phyloP scores from a whole-genome alignment of 345 rosid genomes.

The Triadica sebifera region DNA sequence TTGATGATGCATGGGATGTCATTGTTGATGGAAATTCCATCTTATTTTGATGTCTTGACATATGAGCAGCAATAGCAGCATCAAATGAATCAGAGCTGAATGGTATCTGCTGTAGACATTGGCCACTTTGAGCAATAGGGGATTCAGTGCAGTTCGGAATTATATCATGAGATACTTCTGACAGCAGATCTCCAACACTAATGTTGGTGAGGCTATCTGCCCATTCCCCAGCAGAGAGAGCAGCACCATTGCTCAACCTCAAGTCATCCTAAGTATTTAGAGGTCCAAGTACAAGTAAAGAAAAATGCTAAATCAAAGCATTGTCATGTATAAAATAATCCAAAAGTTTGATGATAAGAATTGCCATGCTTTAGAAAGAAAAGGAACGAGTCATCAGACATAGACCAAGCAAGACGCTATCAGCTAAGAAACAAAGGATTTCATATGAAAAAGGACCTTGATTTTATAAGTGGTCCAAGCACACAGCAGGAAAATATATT shows the following conservation, averaged over 20 bases:
- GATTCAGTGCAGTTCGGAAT: slow-evolving; percentile 39
- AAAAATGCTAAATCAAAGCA: background rate
- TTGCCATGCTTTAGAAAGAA: too few species aligned
- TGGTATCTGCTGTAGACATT: slow-evolving; percentile 54
- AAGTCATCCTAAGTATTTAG: slow-evolving; percentile 39
- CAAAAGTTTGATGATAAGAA: background rate
- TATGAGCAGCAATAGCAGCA: slow-evolving; percentile 97
- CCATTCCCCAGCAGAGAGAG: slow-evolving; percentile 68
- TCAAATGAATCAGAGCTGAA: slow-evolving; percentile 95
- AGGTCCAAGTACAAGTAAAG: slow-evolving; percentile 20
- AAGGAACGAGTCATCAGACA: too few species aligned
- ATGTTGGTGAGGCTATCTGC: slow-evolving; percentile 93
- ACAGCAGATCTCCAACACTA: slow-evolving; percentile 85
- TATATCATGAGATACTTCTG: slow-evolving; percentile 57
- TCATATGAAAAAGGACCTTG: too few species aligned
- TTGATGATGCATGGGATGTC: slow-evolving; percentile 53
- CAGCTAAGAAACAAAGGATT: too few species aligned
- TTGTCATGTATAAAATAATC: background rate
- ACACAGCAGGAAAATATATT: too few species aligned
- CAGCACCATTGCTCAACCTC: slow-evolving; percentile 36
- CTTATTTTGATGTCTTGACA: slow-evolving; percentile 72
- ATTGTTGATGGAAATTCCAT: slow-evolving; percentile 36
- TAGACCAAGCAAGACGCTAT: too few species aligned
- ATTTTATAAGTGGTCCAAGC: too few species aligned
- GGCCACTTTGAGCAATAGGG: slow-evolving; percentile 43